Percentiles rank a stretch among this genome's conserved stretches.
phyloP scores from a whole-genome alignment of 2,329 filamentous ascomycete genomes.

The Ophiostoma ulmi region DNA sequence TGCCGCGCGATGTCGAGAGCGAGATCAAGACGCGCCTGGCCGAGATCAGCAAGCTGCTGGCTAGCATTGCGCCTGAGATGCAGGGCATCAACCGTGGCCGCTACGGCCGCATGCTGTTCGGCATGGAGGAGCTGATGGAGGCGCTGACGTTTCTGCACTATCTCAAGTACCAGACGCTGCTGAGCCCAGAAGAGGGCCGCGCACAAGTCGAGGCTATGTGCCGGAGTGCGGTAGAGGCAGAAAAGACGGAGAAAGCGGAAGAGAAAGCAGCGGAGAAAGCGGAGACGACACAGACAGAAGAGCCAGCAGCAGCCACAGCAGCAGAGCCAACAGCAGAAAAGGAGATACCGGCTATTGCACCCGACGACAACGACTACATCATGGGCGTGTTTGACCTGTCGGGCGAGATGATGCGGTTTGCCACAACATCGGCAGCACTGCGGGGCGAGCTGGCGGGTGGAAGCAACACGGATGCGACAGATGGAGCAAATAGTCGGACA shows the following conservation, averaged over 20 bases:
- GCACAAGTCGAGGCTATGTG: slow-evolving; percentile 40
- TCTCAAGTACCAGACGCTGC: slow-evolving; percentile 68
- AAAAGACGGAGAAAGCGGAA: neutral
- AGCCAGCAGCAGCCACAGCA: slow-evolving; percentile 33
- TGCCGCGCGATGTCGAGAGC: slow-evolving; percentile 64
- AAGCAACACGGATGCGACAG: slow-evolving; percentile 27
- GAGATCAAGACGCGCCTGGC: slow-evolving; percentile 64
- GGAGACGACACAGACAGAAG: slow-evolving; percentile 32
- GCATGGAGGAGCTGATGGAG: slow-evolving; percentile 92
- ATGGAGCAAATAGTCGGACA: slow-evolving; percentile 39
- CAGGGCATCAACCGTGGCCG: slow-evolving; percentile 74
- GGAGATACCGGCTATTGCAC: slow-evolving; percentile 42
- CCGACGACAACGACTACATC: slow-evolving; percentile 80
- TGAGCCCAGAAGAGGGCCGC: slow-evolving; percentile 60
- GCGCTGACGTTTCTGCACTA: slow-evolving; percentile 86
- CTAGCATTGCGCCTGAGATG: slow-evolving; percentile 64
- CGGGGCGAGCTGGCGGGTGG: slow-evolving; percentile 50
- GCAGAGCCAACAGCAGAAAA: slow-evolving; percentile 34
- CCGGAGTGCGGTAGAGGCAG: slow-evolving; percentile 28
- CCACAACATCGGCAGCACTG: slow-evolving; percentile 80
- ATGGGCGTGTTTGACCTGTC: slow-evolving; percentile 90
- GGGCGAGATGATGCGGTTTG: slow-evolving; percentile 95
- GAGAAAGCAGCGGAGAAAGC: neutral
- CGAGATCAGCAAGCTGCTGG: slow-evolving; percentile 66
- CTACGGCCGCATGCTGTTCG: slow-evolving; percentile 74